Base-by-base conservation (phyloP, 2,329 filamentous ascomycete genomes). In the Fusarium sulawesiense region DNA sequence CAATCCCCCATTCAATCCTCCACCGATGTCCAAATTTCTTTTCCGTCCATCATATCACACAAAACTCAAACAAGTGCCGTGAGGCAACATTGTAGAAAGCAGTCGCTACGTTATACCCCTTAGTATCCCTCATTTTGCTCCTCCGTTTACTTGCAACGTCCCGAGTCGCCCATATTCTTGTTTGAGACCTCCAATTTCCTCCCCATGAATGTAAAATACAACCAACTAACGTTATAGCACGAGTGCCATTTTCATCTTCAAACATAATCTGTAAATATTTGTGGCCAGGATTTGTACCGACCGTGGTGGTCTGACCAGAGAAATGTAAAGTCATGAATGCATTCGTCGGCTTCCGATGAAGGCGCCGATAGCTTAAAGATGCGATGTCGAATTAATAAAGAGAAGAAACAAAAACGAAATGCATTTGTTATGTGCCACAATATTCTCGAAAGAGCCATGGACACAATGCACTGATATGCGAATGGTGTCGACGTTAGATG, bases 21-120 rank as follows among this genome's bases (percentile, higher is more conserved):
- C 50, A 37, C 40, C 49, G 18, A 16, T 45, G 41, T 23, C 25
- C 29, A 50, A 25, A 13, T 27, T 32, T 34, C 48, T 42, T 50
- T 68, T 68, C 23, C 54, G 46, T 44, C 55, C 60, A 37, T 57
- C 57, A 50, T 62, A n/a, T 63, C 65, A 59, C 64, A 48, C 61
- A 74, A 66, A 73, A 71, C 63, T 73, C 63, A 68, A 76, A 79
- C 78, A 81, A 81, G 71, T 82, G 80, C 83, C 83, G 83, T 71
- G 83, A 83, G 83, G 83, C 82, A 84, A 77, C 80, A 78, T 80
- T 83, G 80, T 83, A 81, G 77, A 76, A 76, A 76, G 58, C 71
- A 70, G 58, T 54, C 64, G 65, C 69, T 73, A 63, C 71, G 50
- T 57, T 70, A 59, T 56, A 29, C 30, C 67, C 56, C 47, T 50